phyloP scores from a whole-genome alignment of 805 yeast species.

The Candida insectalens region DNA sequence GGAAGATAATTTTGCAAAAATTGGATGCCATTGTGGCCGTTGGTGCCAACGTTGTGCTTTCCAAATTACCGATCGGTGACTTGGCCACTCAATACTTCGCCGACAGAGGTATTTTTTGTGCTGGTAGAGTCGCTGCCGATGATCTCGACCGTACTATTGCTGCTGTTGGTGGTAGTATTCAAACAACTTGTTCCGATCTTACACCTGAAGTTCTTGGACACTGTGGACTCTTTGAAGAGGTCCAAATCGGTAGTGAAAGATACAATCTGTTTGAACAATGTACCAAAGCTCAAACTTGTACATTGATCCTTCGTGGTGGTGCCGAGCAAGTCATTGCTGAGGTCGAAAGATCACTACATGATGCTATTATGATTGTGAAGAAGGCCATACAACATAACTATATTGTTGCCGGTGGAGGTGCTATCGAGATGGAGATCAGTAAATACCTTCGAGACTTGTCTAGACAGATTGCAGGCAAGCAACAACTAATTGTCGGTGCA shows the following conservation, averaged over 20 bases:
- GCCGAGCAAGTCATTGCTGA: conserved; percentile 98
- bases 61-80: conserved; percentile 95
- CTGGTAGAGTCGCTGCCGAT: conserved; percentile 84
- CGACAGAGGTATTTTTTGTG: conserved; percentile 92
- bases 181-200: conserved; percentile 68
- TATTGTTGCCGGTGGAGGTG: conserved; percentile 98
- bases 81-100: conserved; percentile 98
- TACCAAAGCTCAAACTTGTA: conserved; percentile 87
- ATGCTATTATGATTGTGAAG: conserved; percentile 97
- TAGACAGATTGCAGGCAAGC: conserved; percentile 87
- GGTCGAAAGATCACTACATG: conserved; percentile 95
- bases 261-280: conserved; percentile 90
- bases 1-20: conserved; percentile 87
- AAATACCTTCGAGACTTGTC: conserved; percentile 81
- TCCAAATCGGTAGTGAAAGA: conserved; percentile 93
- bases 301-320: conserved; percentile 91
- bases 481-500: conserved; percentile 85
- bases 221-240: conserved; percentile 81
- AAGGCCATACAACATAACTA: conserved; percentile 80
- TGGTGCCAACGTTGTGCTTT: conserved; percentile 88
- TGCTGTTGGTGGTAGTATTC: conserved; percentile 91
- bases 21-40: conserved; percentile 71
- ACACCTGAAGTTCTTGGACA: conserved; percentile 63
- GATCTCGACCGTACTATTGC: conserved; percentile 88
- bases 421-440: conserved; percentile 95